phyloP scores from a whole-genome alignment of 176 grass and related monocot species.

The Olyra latifolia region DNA sequence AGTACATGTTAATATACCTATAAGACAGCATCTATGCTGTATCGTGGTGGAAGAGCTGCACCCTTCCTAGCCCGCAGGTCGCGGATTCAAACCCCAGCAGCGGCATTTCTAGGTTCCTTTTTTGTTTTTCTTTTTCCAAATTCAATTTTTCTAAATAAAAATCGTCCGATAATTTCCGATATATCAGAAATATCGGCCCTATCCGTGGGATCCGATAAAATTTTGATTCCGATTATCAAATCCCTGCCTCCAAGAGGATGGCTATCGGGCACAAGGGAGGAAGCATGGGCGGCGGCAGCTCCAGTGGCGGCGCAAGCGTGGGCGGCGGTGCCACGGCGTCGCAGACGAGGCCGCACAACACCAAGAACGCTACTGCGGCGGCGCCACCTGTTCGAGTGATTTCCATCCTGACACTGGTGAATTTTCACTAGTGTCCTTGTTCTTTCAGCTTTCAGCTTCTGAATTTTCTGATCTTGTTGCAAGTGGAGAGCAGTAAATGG shows the following conservation, averaged over 20 bases:
- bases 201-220: no score
- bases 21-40: no score
- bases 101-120: no score
- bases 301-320: background rate
- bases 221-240: no score
- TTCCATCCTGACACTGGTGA: slow-evolving; percentile 8
- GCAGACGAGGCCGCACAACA: slow-evolving; percentile 17
- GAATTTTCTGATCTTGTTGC: background rate
- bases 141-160: no score
- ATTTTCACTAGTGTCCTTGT: background rate
- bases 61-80: no score
- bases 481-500: background rate
- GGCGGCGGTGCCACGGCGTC: slow-evolving; percentile 11
- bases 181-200: no score
- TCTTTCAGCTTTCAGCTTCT: slow-evolving; percentile 26
- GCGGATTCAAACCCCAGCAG: no score
- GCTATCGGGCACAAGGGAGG: slow-evolving; percentile 32
- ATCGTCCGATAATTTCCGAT: no score
- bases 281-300: background rate
- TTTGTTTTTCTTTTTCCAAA: no score
- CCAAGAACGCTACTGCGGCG: slow-evolving; percentile 5
- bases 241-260: slow-evolving; percentile 25
- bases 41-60: no score
- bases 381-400: background rate
- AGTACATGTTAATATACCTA: no score